Evolutionary conservation across 2,329 filamentous ascomycete species (phyloP).

Genomic region (Cercospora berteroae): DNA sequence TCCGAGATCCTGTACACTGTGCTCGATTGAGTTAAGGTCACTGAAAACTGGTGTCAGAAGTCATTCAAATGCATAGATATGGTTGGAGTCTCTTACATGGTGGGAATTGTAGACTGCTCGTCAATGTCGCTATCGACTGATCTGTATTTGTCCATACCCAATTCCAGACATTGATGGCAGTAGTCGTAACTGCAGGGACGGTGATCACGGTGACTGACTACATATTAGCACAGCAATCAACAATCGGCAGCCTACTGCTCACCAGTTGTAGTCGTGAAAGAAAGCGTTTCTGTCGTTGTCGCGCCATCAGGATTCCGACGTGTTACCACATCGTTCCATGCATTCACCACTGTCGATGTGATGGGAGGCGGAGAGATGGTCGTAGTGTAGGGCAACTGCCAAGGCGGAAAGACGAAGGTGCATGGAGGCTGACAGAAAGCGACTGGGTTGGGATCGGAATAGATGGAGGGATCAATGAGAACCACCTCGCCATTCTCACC

Average conservation of each 20-base stretch:
- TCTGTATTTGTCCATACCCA: slow-evolving; percentile 16
- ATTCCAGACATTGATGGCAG: slow-evolving; percentile 13
- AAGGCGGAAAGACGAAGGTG: slow-evolving; percentile 18
- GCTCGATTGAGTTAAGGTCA: slow-evolving; percentile 8
- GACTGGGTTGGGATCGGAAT: slow-evolving; percentile 8
- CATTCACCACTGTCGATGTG: slow-evolving; percentile 13
- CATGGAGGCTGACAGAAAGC: slow-evolving; percentile 17
- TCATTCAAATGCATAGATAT: neutral
- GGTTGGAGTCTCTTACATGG: neutral
- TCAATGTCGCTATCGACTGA: slow-evolving; percentile 5
- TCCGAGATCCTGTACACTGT: slow-evolving; percentile 9
- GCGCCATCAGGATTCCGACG: neutral
- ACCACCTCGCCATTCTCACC: slow-evolving; percentile 8
- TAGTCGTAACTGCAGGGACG: slow-evolving; percentile 12
- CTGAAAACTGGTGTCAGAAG: neutral
- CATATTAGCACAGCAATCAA: neutral
- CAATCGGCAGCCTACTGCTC: neutral
- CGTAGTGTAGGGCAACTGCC: slow-evolving; percentile 15
- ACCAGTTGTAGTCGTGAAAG: slow-evolving; percentile 10
- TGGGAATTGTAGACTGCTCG: slow-evolving; percentile 17
- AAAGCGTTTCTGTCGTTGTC: slow-evolving; percentile 7
- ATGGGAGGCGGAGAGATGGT: slow-evolving; percentile 16
- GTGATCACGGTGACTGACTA: slow-evolving; percentile 12
- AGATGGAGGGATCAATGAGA: slow-evolving; percentile 16
- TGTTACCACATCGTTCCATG: slow-evolving; percentile 10